Evolutionary conservation across 768 basidiomycete genomes (phyloP).

Genomic region (Nidularia pulvinata): DNA sequence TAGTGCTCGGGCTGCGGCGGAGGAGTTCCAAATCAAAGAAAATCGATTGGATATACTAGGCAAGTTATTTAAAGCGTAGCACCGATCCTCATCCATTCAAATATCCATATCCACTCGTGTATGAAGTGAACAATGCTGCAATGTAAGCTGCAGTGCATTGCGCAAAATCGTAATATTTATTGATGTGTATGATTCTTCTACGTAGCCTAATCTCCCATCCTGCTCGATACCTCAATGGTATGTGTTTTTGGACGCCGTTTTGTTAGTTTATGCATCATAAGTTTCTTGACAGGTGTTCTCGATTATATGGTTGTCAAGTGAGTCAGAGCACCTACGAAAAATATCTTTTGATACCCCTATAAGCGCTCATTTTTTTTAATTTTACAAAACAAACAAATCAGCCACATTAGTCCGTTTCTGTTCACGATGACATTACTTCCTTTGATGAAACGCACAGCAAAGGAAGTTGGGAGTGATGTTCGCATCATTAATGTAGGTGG

Average conservation of each 20-base stretch:
- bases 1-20: slow-evolving; percentile 4
- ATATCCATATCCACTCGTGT: background rate
- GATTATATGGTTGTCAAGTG: background rate
- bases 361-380: background rate
- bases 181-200: background rate
- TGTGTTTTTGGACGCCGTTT: slow-evolving; percentile 6
- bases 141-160: background rate
- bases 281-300: too few species aligned
- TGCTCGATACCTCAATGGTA: background rate
- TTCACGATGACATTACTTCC: slow-evolving; percentile 49
- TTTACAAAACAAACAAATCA: slow-evolving; percentile 10
- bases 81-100: background rate
- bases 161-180: background rate
- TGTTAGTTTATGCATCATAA: slow-evolving; percentile 1
- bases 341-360: background rate
- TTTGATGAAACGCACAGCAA: slow-evolving; percentile 39
- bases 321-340: slow-evolving; percentile 7
- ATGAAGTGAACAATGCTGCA: slow-evolving; percentile 5
- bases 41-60: slow-evolving; percentile 10
- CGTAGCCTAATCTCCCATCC: slow-evolving; percentile 1
- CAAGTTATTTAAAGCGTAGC: background rate
- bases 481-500: slow-evolving; percentile 46
- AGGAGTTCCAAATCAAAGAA: slow-evolving; percentile 8
- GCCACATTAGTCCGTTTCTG: slow-evolving; percentile 44
- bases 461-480: slow-evolving; percentile 42